A percentile compares a stretch with the other conserved stretches of the same genome.
Conservation (phyloP, 2,329 filamentous ascomycete genomes). For the Talaromyces funiculosus region DNA sequence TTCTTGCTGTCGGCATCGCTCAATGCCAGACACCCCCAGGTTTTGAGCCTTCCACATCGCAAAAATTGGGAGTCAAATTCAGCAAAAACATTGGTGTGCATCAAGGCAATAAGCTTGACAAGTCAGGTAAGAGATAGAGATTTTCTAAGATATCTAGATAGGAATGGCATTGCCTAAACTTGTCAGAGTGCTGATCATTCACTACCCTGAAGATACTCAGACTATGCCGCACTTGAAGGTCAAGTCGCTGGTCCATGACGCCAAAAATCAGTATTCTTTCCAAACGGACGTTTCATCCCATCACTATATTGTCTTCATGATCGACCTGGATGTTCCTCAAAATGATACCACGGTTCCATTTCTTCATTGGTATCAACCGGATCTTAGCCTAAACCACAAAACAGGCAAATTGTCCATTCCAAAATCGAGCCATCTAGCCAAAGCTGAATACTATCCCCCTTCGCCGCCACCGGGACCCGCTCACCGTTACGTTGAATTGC, state of each 20-base stretch:
- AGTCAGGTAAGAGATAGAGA: not conserved
- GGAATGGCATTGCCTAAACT: not conserved
- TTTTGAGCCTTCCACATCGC: slow-evolving; percentile 8
- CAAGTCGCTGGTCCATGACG: not conserved
- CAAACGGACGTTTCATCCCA: not conserved
- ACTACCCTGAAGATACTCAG: not conserved
- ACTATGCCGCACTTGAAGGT: not conserved
- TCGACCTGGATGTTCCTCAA: slow-evolving; percentile 10
- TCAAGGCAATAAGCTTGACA: slow-evolving; percentile 1
- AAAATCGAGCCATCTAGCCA: not conserved
- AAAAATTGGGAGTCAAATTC: slow-evolving; percentile 8
- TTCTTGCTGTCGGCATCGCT: not conserved
- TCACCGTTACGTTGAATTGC: slow-evolving; percentile 10
- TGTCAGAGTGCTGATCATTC: not conserved
- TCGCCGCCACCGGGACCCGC: slow-evolving; percentile 8
- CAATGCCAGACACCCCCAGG: slow-evolving; percentile 9
- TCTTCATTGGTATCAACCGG: slow-evolving; percentile 11
- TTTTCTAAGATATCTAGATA: too few relatives aligned
- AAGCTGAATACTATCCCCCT: slow-evolving; percentile 4
- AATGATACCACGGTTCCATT: slow-evolving; percentile 9
- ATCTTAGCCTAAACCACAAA: not conserved
- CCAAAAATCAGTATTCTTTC: not conserved
- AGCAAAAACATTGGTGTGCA: not conserved
- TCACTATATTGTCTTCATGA: slow-evolving; percentile 10
- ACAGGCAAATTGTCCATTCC: not conserved